phyloP scores from a whole-genome alignment of 768 basidiomycete species.

The Cantharellus anzutake region DNA sequence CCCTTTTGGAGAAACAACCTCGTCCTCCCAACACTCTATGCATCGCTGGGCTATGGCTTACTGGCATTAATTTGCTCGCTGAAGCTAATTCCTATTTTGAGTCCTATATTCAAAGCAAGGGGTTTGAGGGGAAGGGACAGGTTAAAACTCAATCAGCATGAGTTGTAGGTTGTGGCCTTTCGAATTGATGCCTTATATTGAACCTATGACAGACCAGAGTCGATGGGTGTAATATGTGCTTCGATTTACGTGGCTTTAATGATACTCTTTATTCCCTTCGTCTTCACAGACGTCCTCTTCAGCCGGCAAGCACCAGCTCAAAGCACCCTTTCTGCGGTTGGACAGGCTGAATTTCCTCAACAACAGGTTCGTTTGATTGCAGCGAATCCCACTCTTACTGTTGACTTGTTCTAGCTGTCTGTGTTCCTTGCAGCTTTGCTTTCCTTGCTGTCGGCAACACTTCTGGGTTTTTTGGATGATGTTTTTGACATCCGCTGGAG shows the following conservation, averaged over 20 bases:
- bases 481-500: slow-evolving; percentile 98
- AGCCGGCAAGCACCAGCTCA: background rate
- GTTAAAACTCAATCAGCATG: slow-evolving; percentile 57
- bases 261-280: slow-evolving; percentile 88
- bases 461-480: slow-evolving; percentile 93
- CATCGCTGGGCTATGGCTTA: slow-evolving; percentile 66
- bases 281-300: slow-evolving; percentile 44
- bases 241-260: slow-evolving; percentile 71
- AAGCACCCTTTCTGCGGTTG: slow-evolving; percentile 21
- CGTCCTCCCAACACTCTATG: slow-evolving; percentile 31
- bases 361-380: slow-evolving; percentile 26
- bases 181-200: background rate
- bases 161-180: slow-evolving; percentile 27
- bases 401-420: slow-evolving; percentile 38
- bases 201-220: slow-evolving; percentile 54
- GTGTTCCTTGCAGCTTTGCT: slow-evolving; percentile 85
- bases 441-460: slow-evolving; percentile 79
- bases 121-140: slow-evolving; percentile 75
- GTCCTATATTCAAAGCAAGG: slow-evolving; percentile 59
- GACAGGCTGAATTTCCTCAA: slow-evolving; percentile 49
- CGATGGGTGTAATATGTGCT: slow-evolving; percentile 79
- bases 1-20: too few species aligned
- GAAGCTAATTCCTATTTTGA: slow-evolving; percentile 67
- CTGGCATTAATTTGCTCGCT: slow-evolving; percentile 62
- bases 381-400: background rate